Base-by-base conservation (phyloP, 768 basidiomycete species). In the Leccinum barrowsii region DNA sequence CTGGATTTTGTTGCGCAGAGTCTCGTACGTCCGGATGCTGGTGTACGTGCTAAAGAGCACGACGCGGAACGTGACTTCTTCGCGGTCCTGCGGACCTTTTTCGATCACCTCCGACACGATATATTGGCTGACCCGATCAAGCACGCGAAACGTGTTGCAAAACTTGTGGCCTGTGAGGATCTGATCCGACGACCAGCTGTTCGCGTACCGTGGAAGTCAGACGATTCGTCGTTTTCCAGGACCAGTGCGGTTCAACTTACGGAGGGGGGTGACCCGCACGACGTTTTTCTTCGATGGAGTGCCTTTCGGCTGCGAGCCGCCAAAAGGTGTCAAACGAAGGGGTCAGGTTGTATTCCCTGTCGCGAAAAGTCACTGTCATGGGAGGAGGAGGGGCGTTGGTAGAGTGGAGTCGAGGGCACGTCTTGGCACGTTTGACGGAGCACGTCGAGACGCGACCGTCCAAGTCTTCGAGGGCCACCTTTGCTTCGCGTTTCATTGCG, bases 111-210 rank as follows among this genome's bases (percentile, higher is more conserved):
- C 80, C 6, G 70, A 65, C 32, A 92, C 78, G 57, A 92, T 75
- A 61, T 79, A 92, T 64, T 92, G 90, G 30, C 81, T 83, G 17
- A 79, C 79, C 35, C 82, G 83, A 74, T 92, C 90, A 47, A 85
- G 78, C 7, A 90, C 83, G 35, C 90, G 87, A 66, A 80, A 92
- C 0, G 86, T 82, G 65, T 90, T 90, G 73, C 88, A 90, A 67
- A 90, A 91, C 30, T 77, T 78, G 63, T 83, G 79, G 12, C 74
- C 65, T 2, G 68, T 75, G 19, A 92, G 75, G 52, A 86, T 82
- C 3, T 71, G 65, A 67, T 92, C 87, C 1, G 78, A 68, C 0
- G 89, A 89, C 90, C 90, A 92, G 28, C 85, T 86, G 57, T 44
- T 28, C n/a, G 46, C 19, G 21, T 26, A 7, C 8, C 22, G 22